A percentile compares a stretch with the other conserved stretches of the same genome.
These are phyloP conservation scores for Ilex aquifolium DNA, from an alignment of 257 asterid species.

Conservation along the genomic window DNA sequence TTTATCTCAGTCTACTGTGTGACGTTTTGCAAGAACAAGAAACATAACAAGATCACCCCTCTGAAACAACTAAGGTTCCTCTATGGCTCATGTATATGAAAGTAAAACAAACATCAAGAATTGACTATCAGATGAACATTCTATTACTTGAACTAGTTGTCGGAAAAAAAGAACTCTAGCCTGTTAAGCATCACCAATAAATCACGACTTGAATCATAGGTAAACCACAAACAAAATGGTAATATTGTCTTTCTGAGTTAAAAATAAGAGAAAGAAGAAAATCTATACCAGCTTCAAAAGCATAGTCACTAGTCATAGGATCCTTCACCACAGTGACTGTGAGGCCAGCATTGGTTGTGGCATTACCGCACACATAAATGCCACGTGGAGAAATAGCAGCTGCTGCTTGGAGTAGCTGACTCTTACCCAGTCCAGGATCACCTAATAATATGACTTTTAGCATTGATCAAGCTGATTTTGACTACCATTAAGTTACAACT, in stretches of 20 bases:
- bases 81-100: not conserved
- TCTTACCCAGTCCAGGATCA: slow-evolving; percentile 98
- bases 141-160: too few species aligned
- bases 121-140: too few species aligned
- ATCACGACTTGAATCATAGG: too few species aligned
- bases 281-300: slow-evolving; percentile 90
- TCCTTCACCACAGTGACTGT: slow-evolving; percentile 98
- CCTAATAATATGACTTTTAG: slow-evolving; percentile 32
- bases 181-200: too few species aligned
- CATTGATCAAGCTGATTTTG: not conserved
- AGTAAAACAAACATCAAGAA: too few species aligned
- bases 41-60: not conserved
- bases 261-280: slow-evolving; percentile 6
- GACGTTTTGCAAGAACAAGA: not conserved
- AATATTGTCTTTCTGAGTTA: slow-evolving; percentile 8
- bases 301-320: slow-evolving; percentile 85
- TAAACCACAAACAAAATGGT: not conserved
- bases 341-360: slow-evolving; percentile 97
- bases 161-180: too few species aligned
- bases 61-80: not conserved
- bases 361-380: slow-evolving; percentile 92
- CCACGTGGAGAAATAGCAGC: slow-evolving; percentile 99
- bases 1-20: not conserved
- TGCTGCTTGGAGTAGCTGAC: slow-evolving; percentile 96
- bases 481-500: not conserved